Evolutionary conservation across 2,329 filamentous ascomycete species (phyloP), one percentile per base, ranked within the genome.

Genomic region (Trichophyton equinum): DNA sequence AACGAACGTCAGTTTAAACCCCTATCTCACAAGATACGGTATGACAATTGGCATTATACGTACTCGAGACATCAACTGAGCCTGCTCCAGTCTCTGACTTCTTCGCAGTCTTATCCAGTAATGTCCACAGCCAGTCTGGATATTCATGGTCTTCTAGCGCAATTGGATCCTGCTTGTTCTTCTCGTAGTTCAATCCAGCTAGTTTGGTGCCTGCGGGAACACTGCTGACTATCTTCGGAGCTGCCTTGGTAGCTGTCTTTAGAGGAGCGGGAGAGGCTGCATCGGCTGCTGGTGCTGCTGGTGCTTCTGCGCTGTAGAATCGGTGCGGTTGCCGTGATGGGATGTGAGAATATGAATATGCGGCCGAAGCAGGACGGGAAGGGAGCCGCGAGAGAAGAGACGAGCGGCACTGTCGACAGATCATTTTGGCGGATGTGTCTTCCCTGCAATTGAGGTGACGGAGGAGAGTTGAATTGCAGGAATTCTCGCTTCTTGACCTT

Each of bases 61-160:
- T 61, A 66, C 65, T 20, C 30, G 46, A 56, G 36, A 68, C 72
- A 62, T 76, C 62, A 36, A 61, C 61, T 8, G 77, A 75, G 44
- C 76, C 72, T 58, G 72, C 71, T 13, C 72, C 72, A 61, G 68
- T 62, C 18, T 69, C 67, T 4, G 63, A 71, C 15, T 67, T 66
- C 55, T 70, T 72, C 61, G 67, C 70, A n/a, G 66, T 61, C 60
- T 73, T 68, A 58, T 76, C 74, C 62, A 78, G 64, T 61, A 79
- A 66, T 3, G 65, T 69, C 77, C 77, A 79, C 59, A 79, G 63
- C 77, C 77, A 79, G 13, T 77, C 73, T 13, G 77, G 77, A 64
- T 79, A 79, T 64, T 78, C 77, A 47, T 71, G 69, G 64, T 79
- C 77, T 60, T 78, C 76, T 67, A 73, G 63, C 11, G 77, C 77